phyloP scores from a whole-genome alignment of 345 rosid genomes.

The Brassica carinata region DNA sequence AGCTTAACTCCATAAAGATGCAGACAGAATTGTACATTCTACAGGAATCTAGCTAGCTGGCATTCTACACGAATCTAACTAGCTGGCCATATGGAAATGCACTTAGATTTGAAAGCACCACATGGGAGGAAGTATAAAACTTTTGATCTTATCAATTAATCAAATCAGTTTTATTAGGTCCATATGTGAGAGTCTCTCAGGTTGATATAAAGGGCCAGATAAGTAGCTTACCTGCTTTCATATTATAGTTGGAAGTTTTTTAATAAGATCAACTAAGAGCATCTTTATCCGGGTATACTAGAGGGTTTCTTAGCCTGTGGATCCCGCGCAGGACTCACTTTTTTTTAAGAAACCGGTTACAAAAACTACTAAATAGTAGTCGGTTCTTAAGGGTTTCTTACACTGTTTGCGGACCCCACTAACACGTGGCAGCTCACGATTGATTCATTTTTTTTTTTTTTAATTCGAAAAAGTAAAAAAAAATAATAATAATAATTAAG shows the following conservation, averaged over 20 bases:
- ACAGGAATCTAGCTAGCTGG: background rate
- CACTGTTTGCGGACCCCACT: too few species aligned
- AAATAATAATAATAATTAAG: too few species aligned
- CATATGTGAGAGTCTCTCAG: conserved; percentile 14
- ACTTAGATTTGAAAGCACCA: conserved; percentile 3
- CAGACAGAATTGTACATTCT: background rate
- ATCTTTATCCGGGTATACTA: too few species aligned
- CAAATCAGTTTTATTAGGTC: background rate
- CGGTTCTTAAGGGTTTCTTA: too few species aligned
- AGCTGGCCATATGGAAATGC: conserved; percentile 36
- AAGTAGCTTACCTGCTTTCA: conserved; percentile 27
- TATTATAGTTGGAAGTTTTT: background rate
- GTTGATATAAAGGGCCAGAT: background rate
- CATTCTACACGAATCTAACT: too few species aligned
- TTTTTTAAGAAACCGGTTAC: too few species aligned
- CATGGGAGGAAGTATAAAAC: conserved; percentile 21
- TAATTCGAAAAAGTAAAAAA: too few species aligned
- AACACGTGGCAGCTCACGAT: too few species aligned
- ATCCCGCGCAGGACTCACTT: too few species aligned
- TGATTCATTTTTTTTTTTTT: too few species aligned
- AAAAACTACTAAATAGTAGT: too few species aligned
- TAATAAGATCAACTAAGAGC: conserved; percentile 19
- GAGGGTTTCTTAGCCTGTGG: too few species aligned
- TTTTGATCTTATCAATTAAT: background rate
- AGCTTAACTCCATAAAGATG: conserved; percentile 6